Conservation (phyloP, 257 asterid genomes). For the Agastache rugosa region DNA sequence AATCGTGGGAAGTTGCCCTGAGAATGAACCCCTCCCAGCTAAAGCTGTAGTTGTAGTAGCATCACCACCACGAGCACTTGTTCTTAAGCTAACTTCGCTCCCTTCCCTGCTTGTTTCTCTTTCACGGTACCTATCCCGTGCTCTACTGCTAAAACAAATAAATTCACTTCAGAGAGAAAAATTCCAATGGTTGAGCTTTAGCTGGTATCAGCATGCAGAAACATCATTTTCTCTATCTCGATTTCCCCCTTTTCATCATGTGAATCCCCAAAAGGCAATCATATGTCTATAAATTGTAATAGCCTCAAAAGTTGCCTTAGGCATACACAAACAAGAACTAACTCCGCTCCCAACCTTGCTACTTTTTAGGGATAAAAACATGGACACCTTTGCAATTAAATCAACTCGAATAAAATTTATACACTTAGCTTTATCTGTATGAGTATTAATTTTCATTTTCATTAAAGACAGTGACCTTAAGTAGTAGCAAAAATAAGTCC, state of each 20-base stretch:
- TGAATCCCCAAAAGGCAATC: background rate
- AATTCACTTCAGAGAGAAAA: background rate
- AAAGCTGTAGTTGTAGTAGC: conserved; percentile 52
- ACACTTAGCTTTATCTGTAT: background rate
- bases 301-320: conserved; percentile 5
- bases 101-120: conserved; percentile 75
- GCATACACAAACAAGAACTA: background rate
- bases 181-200: background rate
- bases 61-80: conserved; percentile 50
- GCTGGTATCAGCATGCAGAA: background rate
- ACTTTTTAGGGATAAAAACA: conserved; percentile 7
- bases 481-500: conserved; percentile 14
- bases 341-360: conserved; percentile 4
- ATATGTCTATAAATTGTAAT: background rate
- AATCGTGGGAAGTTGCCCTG: conserved; percentile 76
- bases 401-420: background rate
- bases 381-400: background rate
- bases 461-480: background rate
- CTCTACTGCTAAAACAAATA: conserved; percentile 44
- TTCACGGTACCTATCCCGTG: conserved; percentile 85
- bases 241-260: background rate
- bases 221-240: background rate
- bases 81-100: conserved; percentile 64
- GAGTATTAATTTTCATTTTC: conserved; percentile 3
- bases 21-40: conserved; percentile 66